Evolutionary conservation across 208 protist species (phyloP).

Genomic region (Trypanosoma mega): DNA sequence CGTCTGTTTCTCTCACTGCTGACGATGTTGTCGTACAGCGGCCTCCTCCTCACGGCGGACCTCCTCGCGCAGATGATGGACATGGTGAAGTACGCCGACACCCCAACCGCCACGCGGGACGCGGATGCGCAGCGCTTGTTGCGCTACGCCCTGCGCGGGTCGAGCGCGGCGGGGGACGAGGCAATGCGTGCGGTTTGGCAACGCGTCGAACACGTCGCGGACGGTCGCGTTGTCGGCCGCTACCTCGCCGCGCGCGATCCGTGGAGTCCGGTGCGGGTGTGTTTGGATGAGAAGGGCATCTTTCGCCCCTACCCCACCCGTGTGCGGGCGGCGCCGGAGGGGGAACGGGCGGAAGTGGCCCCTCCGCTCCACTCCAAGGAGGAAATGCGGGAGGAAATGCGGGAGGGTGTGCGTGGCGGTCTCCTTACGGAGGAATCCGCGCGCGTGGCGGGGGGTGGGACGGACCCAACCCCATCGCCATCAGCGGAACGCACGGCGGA

Average conservation of each 20-base stretch:
- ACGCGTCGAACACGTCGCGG: conserved; percentile 43
- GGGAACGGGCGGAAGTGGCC: neutral
- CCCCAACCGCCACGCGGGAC: conserved; percentile 43
- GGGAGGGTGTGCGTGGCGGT: conserved; percentile 1
- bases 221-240: conserved; percentile 73
- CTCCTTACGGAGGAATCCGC: neutral
- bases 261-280: conserved; percentile 63
- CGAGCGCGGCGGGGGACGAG: conserved; percentile 51
- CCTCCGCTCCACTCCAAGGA: neutral
- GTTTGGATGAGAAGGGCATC: conserved; percentile 45
- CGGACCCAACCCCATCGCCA: neutral
- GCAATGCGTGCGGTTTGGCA: conserved; percentile 60
- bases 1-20: conserved; percentile 75
- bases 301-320: conserved; percentile 53
- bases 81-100: conserved; percentile 77
- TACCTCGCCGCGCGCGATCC: conserved; percentile 73
- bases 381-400: conserved; percentile 10
- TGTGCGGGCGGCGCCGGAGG: neutral
- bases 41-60: conserved; percentile 80
- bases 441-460: neutral
- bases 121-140: conserved; percentile 67
- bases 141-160: conserved; percentile 73
- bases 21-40: conserved; percentile 73
- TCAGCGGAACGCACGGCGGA: conserved; percentile 35
- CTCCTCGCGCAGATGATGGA: conserved; percentile 88